phyloP scores from a whole-genome alignment of 2,329 filamentous ascomycete species.

The Metarhizium humberi region DNA sequence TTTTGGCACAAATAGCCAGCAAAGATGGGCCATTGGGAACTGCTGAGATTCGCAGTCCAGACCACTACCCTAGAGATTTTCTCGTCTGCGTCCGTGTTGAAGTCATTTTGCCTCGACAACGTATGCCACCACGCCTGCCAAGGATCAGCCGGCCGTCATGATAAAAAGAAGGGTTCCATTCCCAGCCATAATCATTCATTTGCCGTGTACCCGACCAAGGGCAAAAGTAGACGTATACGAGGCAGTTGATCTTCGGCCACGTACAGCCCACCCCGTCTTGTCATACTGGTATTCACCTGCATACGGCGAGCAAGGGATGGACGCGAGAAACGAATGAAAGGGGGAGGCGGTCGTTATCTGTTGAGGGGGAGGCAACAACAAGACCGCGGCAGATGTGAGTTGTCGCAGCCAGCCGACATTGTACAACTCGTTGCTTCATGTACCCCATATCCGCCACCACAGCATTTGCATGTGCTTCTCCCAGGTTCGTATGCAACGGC shows the following conservation, averaged over 20 bases:
- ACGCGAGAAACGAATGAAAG: background rate
- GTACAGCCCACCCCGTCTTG: background rate
- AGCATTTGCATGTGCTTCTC: background rate
- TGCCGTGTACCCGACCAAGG: no score
- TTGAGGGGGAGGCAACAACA: background rate
- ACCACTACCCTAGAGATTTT: no score
- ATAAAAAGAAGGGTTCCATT: no score
- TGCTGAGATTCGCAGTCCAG: no score
- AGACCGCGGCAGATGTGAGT: background rate
- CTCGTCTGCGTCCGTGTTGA: no score
- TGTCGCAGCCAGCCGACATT: background rate
- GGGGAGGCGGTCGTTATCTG: background rate
- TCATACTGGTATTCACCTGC: background rate
- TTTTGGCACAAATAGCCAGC: no score
- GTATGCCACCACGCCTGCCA: no score
- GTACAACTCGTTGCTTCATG: background rate
- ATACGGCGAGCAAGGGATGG: slow-evolving; percentile 6
- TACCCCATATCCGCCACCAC: background rate
- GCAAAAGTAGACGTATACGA: background rate
- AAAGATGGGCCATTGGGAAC: no score
- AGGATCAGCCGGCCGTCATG: no score
- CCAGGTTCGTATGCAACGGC: background rate
- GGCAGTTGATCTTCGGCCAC: background rate
- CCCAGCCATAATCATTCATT: no score
- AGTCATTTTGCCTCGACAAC: no score